Conservation (phyloP, 768 basidiomycete genomes). For the Russula foetens region DNA sequence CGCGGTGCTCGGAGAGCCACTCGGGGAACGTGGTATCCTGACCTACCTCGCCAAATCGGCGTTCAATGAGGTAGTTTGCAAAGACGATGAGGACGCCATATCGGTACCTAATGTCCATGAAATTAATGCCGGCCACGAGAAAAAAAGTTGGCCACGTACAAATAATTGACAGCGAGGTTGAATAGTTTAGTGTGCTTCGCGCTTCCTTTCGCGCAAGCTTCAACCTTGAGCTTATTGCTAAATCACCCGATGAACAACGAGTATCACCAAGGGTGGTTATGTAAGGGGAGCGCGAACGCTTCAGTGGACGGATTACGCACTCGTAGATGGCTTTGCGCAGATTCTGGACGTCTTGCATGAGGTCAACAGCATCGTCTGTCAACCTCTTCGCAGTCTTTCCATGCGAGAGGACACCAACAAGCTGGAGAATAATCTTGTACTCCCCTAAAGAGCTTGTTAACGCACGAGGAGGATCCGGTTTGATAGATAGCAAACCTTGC, state of each 20-base stretch:
- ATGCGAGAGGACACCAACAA: slow-evolving; percentile 84
- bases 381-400: slow-evolving; percentile 90
- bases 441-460: slow-evolving; percentile 50
- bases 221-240: slow-evolving; percentile 88
- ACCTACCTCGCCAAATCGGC: slow-evolving; percentile 33
- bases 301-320: slow-evolving; percentile 39
- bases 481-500: slow-evolving; percentile 46
- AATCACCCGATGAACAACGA: neutral
- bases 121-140: no score
- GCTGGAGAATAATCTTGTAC: slow-evolving; percentile 93
- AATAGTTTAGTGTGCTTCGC: slow-evolving; percentile 68
- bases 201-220: slow-evolving; percentile 73
- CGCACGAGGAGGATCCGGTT: neutral
- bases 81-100: slow-evolving; percentile 92
- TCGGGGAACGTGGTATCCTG: slow-evolving; percentile 52
- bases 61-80: slow-evolving; percentile 88
- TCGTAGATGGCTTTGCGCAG: slow-evolving; percentile 92
- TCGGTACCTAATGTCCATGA: slow-evolving; percentile 61
- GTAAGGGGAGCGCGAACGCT: neutral
- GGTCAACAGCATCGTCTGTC: slow-evolving; percentile 81
- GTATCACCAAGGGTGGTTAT: neutral
- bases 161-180: slow-evolving; percentile 78
- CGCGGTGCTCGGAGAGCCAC: slow-evolving; percentile 78
- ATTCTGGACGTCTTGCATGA: slow-evolving; percentile 97
- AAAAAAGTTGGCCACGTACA: slow-evolving; percentile 37